Evolutionary conservation across 2,329 filamentous ascomycete genomes (phyloP).

Genomic region (Fusarium anguioides): DNA sequence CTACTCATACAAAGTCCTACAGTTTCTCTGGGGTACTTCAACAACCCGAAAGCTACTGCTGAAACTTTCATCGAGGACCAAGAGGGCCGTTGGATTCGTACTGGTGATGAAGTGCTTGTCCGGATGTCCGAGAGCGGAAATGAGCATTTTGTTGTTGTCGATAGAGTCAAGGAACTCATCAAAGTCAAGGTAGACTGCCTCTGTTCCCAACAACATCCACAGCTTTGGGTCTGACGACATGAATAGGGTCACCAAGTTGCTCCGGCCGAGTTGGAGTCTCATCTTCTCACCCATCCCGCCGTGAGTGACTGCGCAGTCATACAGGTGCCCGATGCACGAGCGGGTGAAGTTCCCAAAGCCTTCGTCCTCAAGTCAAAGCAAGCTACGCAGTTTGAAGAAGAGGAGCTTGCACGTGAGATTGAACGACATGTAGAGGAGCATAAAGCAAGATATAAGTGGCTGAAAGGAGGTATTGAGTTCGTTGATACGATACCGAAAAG

Average conservation of each 20-base stretch:
- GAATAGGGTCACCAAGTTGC: conserved; percentile 78
- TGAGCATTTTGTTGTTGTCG: conserved; percentile 87
- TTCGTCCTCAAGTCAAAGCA: conserved; percentile 63
- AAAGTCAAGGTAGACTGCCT: conserved; percentile 72
- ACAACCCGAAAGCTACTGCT: conserved; percentile 83
- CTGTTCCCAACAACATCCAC: accelerated
- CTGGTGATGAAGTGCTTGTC: conserved; percentile 85
- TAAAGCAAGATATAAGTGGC: conserved; percentile 75
- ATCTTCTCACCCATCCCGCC: conserved; percentile 75
- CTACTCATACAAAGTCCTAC: conserved; percentile 82
- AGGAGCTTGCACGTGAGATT: conserved; percentile 61
- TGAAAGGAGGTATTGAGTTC: conserved; percentile 72
- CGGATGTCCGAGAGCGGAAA: conserved; percentile 70
- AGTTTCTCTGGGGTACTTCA: conserved; percentile 83
- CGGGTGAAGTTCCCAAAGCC: conserved; percentile 71
- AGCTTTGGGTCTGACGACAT: background rate
- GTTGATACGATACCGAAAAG: conserved; percentile 76
- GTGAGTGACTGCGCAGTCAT: conserved; percentile 84
- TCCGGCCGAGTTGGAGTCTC: conserved; percentile 80
- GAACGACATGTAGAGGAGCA: conserved; percentile 70
- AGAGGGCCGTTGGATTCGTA: conserved; percentile 80
- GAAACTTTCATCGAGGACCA: conserved; percentile 78
- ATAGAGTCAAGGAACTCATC: conserved; percentile 77
- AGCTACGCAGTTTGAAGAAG: conserved; percentile 59
- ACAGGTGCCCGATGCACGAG: conserved; percentile 68